Base-by-base conservation (phyloP, 1,284 basidiomycete species). In the Leccinum holopus region DNA sequence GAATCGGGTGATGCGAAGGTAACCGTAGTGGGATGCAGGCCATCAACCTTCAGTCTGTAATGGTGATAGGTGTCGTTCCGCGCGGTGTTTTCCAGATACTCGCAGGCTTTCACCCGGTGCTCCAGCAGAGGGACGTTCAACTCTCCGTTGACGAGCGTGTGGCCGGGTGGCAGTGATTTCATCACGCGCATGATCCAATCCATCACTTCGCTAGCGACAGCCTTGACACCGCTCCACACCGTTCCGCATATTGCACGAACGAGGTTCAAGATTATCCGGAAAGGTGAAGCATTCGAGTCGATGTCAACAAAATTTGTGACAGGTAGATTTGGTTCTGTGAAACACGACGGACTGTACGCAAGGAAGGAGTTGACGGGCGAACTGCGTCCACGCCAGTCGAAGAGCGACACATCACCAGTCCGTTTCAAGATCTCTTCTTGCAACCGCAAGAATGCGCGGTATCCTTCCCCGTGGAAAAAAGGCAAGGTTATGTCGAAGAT, bases 321-420 rank as follows among this genome's bases (percentile, higher is more conserved):
- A 3, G 66, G 59, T 16, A 57, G 59, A n/a, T 54, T 41, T 28
- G 54, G 55, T n/a, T n/a, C 32, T 18, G 62, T 18, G 57, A 65
- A 70, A 25, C 69, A 70, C 39, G 58, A 55, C 3, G 71, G 57
- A 28, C 53, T 9, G 16, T 57, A 39, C 3, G 69, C 69, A 14
- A 70, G 62, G 57, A 73, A 70, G 14, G 69, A 41, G 66, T 72
- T 70, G 60, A 69, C 44, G 1, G 56, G 51, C n/a, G 71, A 64
- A n/a, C 55, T 54, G 9, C 35, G 79, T 11, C 80, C 69, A 33
- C 68, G 68, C 73, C 71, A 72, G 55, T 75, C 72, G 32, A 72
- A 72, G 32, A 72, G 59, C 1, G 72, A 69, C 21, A 65, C 25
- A 3, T 75, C 74, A 1, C 63, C 60, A 0, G 72, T 72, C 37